These are phyloP conservation scores for Globisporangium spiculum DNA, from an alignment of 352 stramenopile species.

Conservation along the genomic window DNA sequence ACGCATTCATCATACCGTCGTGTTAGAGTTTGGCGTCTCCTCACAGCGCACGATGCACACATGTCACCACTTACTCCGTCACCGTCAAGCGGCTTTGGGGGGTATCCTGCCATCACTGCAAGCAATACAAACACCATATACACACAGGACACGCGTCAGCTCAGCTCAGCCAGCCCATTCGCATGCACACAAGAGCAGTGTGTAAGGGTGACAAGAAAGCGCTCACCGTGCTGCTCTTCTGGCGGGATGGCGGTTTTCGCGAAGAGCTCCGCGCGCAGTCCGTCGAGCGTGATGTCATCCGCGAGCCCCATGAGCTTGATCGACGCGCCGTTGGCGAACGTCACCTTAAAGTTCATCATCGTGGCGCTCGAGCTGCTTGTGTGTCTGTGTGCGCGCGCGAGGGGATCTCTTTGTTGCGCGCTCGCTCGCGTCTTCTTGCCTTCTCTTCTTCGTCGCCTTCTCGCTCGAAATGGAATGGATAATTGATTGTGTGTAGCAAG, in stretches of 20 bases:
- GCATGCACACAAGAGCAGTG: conserved; percentile 5
- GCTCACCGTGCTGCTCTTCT: conserved; percentile 63
- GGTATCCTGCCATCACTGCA: conserved; percentile 75
- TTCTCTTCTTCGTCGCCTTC: conserved; percentile 5
- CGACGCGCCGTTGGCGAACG: conserved; percentile 70
- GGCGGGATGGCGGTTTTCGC: conserved; percentile 56
- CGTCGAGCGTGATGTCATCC: conserved; percentile 61
- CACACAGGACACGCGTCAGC: background rate
- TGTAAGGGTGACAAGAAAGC: background rate
- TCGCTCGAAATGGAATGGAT: background rate
- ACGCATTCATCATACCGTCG: background rate
- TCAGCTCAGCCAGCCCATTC: background rate
- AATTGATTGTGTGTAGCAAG: background rate
- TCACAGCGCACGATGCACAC: background rate
- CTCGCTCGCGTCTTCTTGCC: background rate
- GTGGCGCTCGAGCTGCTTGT: background rate
- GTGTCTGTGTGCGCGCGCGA: too few relatives aligned
- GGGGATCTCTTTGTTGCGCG: background rate
- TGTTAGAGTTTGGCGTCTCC: background rate
- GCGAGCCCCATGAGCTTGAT: conserved; percentile 64
- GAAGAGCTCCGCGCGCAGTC: conserved; percentile 43
- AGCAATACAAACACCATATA: background rate
- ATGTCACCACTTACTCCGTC: conserved; percentile 39
- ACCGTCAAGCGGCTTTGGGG: conserved; percentile 62
- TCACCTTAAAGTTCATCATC: conserved; percentile 64